Conservation (phyloP, 768 basidiomycete genomes). For the Lactarius hengduanensis region DNA sequence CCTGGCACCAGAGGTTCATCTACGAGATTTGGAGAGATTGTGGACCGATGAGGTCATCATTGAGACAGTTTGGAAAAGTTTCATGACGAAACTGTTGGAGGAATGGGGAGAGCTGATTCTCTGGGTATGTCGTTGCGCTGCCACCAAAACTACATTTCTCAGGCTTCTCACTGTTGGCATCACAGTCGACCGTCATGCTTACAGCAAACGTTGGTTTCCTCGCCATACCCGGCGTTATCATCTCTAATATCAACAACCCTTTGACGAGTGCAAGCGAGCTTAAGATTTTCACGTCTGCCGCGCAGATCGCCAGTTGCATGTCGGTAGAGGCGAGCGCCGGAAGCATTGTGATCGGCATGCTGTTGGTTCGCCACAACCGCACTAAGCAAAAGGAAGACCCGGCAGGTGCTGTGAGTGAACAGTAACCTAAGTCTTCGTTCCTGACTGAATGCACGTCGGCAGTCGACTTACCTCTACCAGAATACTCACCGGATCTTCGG, state of each 20-base stretch:
- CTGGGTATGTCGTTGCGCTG: slow-evolving; percentile 1
- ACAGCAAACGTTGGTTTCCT: slow-evolving; percentile 22
- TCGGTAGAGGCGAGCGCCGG: slow-evolving; percentile 18
- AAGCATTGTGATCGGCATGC: slow-evolving; percentile 23
- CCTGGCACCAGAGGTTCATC: slow-evolving; percentile 24
- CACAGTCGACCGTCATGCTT: slow-evolving; percentile 17
- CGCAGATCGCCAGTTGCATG: slow-evolving; percentile 22
- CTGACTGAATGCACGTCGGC: not conserved
- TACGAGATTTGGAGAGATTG: slow-evolving; percentile 23
- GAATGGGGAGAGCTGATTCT: slow-evolving; percentile 26
- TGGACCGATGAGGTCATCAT: slow-evolving; percentile 24
- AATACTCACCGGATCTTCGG: slow-evolving; percentile 6
- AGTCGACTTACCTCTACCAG: slow-evolving; percentile 15
- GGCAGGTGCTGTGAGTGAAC: slow-evolving; percentile 14
- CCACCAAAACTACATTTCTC: not conserved
- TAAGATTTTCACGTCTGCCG: not conserved
- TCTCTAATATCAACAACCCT: not conserved
- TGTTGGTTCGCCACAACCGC: slow-evolving; percentile 23
- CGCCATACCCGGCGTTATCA: slow-evolving; percentile 20
- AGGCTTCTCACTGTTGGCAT: not conserved
- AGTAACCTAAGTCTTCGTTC: not conserved
- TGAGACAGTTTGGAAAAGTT: slow-evolving; percentile 16
- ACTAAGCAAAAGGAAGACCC: slow-evolving; percentile 12
- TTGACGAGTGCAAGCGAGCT: not conserved
- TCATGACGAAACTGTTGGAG: slow-evolving; percentile 10